Percentiles rank a stretch among this genome's conserved stretches.
phyloP scores from a whole-genome alignment of 768 basidiomycete genomes.

The Trametes coccinea region DNA sequence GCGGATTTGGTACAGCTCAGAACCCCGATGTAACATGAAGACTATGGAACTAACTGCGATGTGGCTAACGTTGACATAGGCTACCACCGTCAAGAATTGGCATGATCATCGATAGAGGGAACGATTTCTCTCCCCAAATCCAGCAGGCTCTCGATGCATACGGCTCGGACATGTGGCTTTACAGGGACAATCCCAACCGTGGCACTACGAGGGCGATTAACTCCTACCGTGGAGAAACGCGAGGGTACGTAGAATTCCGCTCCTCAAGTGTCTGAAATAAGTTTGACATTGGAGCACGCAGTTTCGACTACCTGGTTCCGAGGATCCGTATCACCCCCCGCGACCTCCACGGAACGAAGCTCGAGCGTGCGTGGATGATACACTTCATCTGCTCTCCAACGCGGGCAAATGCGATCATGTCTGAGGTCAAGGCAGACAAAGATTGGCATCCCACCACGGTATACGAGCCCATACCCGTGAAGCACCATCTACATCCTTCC shows the following conservation, averaged over 20 bases:
- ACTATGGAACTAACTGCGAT: too few species aligned
- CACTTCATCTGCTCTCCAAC: slow-evolving; percentile 88
- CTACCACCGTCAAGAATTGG: slow-evolving; percentile 63
- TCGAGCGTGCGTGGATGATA: slow-evolving; percentile 53
- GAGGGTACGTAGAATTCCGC: slow-evolving; percentile 49
- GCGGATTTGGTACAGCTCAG: slow-evolving; percentile 65
- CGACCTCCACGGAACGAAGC: slow-evolving; percentile 58
- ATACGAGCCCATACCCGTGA: slow-evolving; percentile 86
- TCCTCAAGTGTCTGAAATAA: too few species aligned
- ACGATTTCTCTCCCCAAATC: slow-evolving; percentile 68
- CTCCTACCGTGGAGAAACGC: slow-evolving; percentile 68
- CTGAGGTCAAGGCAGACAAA: slow-evolving; percentile 53
- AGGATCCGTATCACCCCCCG: slow-evolving; percentile 68
- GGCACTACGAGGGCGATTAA: slow-evolving; percentile 76
- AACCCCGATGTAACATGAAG: not conserved
- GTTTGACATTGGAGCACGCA: slow-evolving; percentile 30
- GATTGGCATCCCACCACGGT: slow-evolving; percentile 69
- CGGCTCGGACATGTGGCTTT: slow-evolving; percentile 78
- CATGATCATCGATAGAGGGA: slow-evolving; percentile 83
- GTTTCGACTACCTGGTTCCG: slow-evolving; percentile 79
- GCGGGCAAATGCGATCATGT: slow-evolving; percentile 65
- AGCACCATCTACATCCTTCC: slow-evolving; percentile 22
- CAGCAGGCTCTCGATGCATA: slow-evolving; percentile 57
- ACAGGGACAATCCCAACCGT: slow-evolving; percentile 55
- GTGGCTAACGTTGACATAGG: slow-evolving; percentile 40